Evolutionary conservation across 768 basidiomycete species (phyloP), one percentile per base, ranked within the genome.

Genomic region (Sporobolomyces roseus): DNA sequence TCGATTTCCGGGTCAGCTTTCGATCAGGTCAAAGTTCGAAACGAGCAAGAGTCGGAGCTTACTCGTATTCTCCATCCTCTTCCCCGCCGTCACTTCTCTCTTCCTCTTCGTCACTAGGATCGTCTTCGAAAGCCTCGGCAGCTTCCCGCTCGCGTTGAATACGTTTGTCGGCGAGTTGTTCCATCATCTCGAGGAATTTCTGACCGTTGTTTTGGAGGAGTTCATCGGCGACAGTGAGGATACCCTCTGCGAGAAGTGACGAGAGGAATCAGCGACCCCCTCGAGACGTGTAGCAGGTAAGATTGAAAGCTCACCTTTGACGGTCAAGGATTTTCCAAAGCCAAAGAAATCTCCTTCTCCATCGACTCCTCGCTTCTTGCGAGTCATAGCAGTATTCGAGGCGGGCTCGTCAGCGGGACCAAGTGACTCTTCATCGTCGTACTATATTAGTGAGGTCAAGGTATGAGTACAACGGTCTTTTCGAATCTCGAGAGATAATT

Each of bases 131-230:
- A 85, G 27, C 83, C 84, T 85, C 87, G 29, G 66, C 75, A 19
- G 65, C 72, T 50, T 73, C 74, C n/a, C 76, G 89, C 77, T 97
- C 93, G 6, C 93, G 85, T 74, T 90, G 88, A 85, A 94, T 91
- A 51, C 94, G 85, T 56, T 91, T 85, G 77, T 96, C 92, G 0
- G 94, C 93, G 25, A 99, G 84, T 79, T 94, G 92, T 79, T 98
- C 96, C 96, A 99, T 99, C 96, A 99, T 99, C 82, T 99, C 96
- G 75, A 99, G 81, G 81, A 99, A 99, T 82, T 96, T 97, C 76
- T 93, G 91, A 3, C 94, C 94, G 76, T 99, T 93, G 76, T 98
- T 98, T 83, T 96, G 96, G 75, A 99, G 83, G 51, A 99, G 85
- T 80, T 99, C 96, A 77, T 99, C 96, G 52, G 96, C 96, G 61